Conservation (phyloP, 1,284 basidiomycete genomes). For the Marasmius oreades region DNA sequence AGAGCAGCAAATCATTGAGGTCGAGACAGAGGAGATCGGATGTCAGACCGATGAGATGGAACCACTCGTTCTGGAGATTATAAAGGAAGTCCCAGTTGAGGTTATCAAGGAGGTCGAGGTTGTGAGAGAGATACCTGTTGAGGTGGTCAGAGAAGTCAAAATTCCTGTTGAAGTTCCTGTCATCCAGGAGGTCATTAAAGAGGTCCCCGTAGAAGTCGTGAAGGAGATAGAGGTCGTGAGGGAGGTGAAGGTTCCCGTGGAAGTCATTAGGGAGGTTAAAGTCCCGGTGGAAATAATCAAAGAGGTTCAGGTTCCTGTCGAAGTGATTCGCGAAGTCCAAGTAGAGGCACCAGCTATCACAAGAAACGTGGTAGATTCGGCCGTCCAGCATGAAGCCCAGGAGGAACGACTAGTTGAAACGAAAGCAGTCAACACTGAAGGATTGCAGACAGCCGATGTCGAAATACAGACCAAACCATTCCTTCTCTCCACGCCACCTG, state of each 20-base stretch:
- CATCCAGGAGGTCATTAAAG: slow-evolving; percentile 16
- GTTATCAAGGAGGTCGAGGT: slow-evolving; percentile 11
- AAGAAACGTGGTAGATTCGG: slow-evolving; percentile 21
- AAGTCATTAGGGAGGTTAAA: slow-evolving; percentile 25
- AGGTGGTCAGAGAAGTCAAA: neutral
- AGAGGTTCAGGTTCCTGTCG: slow-evolving; percentile 25
- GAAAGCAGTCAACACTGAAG: neutral
- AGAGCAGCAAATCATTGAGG: slow-evolving; percentile 38
- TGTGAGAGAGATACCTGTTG: neutral
- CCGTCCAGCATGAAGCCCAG: slow-evolving; percentile 20
- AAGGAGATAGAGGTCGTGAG: slow-evolving; percentile 5
- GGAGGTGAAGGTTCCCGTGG: slow-evolving; percentile 30
- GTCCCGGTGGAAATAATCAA: slow-evolving; percentile 25
- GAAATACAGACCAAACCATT: slow-evolving; percentile 16
- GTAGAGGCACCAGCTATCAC: slow-evolving; percentile 11
- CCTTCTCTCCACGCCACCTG: slow-evolving; percentile 26
- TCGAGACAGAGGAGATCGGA: slow-evolving; percentile 57
- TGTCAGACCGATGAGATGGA: slow-evolving; percentile 54
- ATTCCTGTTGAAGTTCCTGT: neutral
- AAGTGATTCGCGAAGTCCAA: slow-evolving; percentile 20
- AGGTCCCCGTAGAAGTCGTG: slow-evolving; percentile 15
- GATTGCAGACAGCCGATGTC: neutral
- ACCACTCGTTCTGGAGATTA: slow-evolving; percentile 8
- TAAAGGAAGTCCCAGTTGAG: slow-evolving; percentile 20
- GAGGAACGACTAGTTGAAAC: slow-evolving; percentile 7